Conservation (phyloP, 1,139 yeast genomes). For the Kodamaea sp. region DNA sequence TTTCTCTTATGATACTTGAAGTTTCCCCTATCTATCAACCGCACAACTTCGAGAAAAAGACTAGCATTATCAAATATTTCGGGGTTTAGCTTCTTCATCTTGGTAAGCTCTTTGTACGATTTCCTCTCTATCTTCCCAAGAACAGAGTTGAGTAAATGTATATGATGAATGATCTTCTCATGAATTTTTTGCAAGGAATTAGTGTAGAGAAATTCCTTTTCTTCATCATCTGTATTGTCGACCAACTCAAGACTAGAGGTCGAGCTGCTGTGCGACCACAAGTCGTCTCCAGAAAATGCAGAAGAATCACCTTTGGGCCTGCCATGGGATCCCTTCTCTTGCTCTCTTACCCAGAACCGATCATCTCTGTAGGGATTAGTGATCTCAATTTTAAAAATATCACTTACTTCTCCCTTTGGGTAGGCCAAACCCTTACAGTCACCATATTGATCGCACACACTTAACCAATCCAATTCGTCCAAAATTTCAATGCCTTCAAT, state of each 20-base stretch:
- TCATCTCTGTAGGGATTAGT: conserved; percentile 29
- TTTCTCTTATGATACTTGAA: conserved; percentile 52
- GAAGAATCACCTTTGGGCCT: neutral
- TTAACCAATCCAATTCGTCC: conserved; percentile 78
- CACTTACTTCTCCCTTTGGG: conserved; percentile 34
- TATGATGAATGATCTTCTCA: conserved; percentile 44
- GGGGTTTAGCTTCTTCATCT: conserved; percentile 54
- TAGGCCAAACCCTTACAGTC: conserved; percentile 58
- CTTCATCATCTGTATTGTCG: conserved; percentile 3
- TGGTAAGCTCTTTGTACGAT: conserved; percentile 63
- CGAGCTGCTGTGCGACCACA: conserved; percentile 2
- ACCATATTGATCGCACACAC: conserved; percentile 54
- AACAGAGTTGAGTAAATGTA: conserved; percentile 61
- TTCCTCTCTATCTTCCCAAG: conserved; percentile 66
- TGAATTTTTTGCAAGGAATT: conserved; percentile 24
- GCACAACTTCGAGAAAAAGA: conserved; percentile 60
- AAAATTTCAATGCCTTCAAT: conserved; percentile 82
- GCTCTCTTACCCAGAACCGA: neutral
- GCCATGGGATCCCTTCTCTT: neutral
- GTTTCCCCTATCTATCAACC: conserved; percentile 64
- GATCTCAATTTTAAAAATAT: conserved; percentile 26
- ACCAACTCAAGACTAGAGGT: conserved; percentile 5
- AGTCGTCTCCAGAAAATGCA: neutral
- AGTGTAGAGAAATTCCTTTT: conserved; percentile 9
- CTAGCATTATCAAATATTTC: conserved; percentile 58